Evolutionary conservation across 2,329 filamentous ascomycete species (phyloP).

Genomic region (Ophiostoma triangulosporum): DNA sequence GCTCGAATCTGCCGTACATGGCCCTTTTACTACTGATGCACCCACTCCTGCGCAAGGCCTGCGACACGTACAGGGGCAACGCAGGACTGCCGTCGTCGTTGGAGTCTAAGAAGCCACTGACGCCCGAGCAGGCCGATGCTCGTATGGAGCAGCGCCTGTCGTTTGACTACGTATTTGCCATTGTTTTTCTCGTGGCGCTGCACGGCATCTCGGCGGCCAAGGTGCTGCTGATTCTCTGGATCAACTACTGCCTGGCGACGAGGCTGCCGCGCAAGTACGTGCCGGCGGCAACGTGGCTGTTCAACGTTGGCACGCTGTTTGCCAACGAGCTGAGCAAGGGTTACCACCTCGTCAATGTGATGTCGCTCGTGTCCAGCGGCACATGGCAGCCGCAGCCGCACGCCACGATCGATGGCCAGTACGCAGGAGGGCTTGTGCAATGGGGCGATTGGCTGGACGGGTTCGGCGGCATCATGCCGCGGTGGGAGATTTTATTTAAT

Average conservation of each 20-base stretch:
- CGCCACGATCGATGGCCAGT: constrained; percentile 13
- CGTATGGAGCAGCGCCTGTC: constrained; percentile 56
- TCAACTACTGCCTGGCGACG: constrained; percentile 72
- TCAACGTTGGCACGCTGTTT: constrained; percentile 77
- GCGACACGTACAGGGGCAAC: constrained; percentile 39
- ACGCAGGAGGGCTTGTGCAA: constrained; percentile 29
- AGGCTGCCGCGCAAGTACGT: constrained; percentile 55
- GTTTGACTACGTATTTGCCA: constrained; percentile 73
- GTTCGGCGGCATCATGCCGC: constrained; percentile 67
- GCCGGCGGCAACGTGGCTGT: constrained; percentile 70
- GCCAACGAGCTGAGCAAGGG: constrained; percentile 75
- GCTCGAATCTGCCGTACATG: constrained; percentile 75
- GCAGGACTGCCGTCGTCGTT: constrained; percentile 18
- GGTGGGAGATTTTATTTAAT: constrained; percentile 98
- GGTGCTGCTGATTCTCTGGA: constrained; percentile 61
- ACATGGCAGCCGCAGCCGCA: constrained; percentile 5
- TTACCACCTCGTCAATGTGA: constrained; percentile 57
- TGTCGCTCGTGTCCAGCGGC: constrained; percentile 29
- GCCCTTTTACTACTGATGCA: constrained; percentile 61
- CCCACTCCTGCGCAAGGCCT: constrained; percentile 60
- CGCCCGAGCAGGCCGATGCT: constrained; percentile 34
- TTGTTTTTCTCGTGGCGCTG: constrained; percentile 63
- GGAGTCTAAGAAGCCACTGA: constrained; percentile 16
- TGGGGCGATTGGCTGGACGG: constrained; percentile 65
- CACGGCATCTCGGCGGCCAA: constrained; percentile 82